Conservation (phyloP, 2,329 filamentous ascomycete genomes). For the Emergomyces africanus region DNA sequence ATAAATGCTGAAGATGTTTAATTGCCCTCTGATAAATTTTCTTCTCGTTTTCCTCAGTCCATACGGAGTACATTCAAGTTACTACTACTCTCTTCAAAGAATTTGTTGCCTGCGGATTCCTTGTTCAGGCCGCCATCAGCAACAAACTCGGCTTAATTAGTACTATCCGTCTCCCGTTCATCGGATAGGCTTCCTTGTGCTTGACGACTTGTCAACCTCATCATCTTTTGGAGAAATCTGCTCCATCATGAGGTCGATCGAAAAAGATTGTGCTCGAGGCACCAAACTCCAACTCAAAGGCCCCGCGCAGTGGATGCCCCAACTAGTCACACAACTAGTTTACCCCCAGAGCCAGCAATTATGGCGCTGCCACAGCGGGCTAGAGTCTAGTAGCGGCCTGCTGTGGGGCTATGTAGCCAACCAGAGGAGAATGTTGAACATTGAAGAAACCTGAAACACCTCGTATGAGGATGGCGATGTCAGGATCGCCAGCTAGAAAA, state of each 20-base stretch:
- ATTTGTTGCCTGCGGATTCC: background rate
- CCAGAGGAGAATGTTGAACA: background rate
- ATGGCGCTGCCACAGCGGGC: no score
- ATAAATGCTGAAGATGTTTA: background rate
- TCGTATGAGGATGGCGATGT: background rate
- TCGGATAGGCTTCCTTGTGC: background rate
- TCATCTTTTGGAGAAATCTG: background rate
- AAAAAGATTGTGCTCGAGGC: background rate
- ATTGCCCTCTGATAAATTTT: background rate
- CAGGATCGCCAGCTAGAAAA: no score
- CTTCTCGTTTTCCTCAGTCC: background rate
- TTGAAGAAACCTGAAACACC: background rate
- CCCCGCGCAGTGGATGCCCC: no score
- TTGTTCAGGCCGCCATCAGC: no score
- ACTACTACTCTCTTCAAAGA: background rate
- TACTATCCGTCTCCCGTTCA: background rate
- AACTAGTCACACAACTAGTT: no score
- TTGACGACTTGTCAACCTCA: background rate
- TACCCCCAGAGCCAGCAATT: no score
- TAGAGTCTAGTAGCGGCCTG: background rate
- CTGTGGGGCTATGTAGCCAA: background rate
- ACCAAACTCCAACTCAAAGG: no score
- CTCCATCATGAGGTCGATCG: background rate
- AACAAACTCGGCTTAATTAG: background rate
- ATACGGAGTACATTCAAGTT: background rate